Base-by-base conservation (phyloP, 1,139 yeast genomes). In the Sugiyamaella sp. region DNA sequence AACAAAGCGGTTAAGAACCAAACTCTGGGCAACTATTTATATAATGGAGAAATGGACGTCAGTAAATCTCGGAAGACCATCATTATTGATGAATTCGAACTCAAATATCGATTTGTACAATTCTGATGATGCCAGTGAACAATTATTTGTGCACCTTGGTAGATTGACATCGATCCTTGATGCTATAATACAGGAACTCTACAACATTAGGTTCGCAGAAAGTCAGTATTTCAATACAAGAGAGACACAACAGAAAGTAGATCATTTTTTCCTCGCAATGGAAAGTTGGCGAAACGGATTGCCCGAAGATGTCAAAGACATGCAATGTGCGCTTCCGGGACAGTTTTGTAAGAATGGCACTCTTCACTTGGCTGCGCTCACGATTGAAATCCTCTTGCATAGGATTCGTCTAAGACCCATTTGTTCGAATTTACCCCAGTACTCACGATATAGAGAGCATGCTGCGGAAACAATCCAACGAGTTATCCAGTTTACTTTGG, bases 1-100 rank as follows among this genome's bases (percentile, higher is more conserved):
- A 6, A 64, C 63, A 32, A 71, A 70, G 51, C 56, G 61, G 27
- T 57, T 71, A 14, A 58, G 74, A 5, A 60, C 57, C n/a, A 61
- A 71, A 16, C 60, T 71, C 14, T 70, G 74, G 73, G 71, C 72
- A 0, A 63, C 68, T 1, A 64, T 68, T n/a, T 69, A 59, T 47
- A 61, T 64, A n/a, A 65, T 65, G 52, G 74, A 71, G 51, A 69
- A 69, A 49, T 71, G 74, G 74, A 59, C 67, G 10, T 61, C 72
- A 1, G 68, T 67, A 4, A 63, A 62, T 42, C 55, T 68, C 5
- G 74, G 74, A 4, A 59, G 66, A 21, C 74, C 74, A 1, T 60
- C 70, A 4, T 45, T 70, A 48, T 52, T 70, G 29, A 52, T 58
- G 17, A 46, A 55, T 39, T 54, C 57, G 17, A 60, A 65, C 49